These are phyloP conservation scores for Daldinia sp. DNA, from an alignment of 2,329 filamentous ascomycete species.

Conservation along the genomic window DNA sequence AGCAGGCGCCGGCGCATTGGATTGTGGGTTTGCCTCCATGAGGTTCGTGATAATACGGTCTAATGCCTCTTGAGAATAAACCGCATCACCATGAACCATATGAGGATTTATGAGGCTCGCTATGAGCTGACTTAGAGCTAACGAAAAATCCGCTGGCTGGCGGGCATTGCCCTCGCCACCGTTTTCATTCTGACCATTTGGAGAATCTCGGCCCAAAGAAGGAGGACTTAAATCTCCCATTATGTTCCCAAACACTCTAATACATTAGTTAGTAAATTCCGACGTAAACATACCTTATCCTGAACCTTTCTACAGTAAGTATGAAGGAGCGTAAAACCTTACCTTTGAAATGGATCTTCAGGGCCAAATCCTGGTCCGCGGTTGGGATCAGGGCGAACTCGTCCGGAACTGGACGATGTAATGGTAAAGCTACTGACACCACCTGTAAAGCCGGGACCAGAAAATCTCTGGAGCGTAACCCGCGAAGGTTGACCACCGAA, in stretches of 20 bases:
- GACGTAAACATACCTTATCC: neutral
- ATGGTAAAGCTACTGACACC: slow-evolving; percentile 64
- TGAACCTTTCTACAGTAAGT: neutral
- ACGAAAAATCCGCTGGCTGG: slow-evolving; percentile 50
- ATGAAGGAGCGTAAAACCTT: slow-evolving; percentile 47
- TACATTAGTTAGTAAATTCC: slow-evolving; percentile 50
- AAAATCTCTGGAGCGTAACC: slow-evolving; percentile 53
- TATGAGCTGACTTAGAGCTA: slow-evolving; percentile 65
- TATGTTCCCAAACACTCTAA: slow-evolving; percentile 62
- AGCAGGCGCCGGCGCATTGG: slow-evolving; percentile 85
- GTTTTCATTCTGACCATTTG: slow-evolving; percentile 43
- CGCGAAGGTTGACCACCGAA: slow-evolving; percentile 41
- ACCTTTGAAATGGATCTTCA: slow-evolving; percentile 64
- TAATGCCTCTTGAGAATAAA: slow-evolving; percentile 90
- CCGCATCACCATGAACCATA: slow-evolving; percentile 78
- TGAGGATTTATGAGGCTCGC: slow-evolving; percentile 64
- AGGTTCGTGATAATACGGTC: slow-evolving; percentile 89
- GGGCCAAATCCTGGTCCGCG: slow-evolving; percentile 41
- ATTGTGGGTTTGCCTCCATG: slow-evolving; percentile 84
- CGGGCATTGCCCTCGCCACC: slow-evolving; percentile 42
- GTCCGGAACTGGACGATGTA: slow-evolving; percentile 55
- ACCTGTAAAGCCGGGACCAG: slow-evolving; percentile 53
- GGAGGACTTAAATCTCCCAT: slow-evolving; percentile 57
- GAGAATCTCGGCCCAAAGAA: slow-evolving; percentile 43
- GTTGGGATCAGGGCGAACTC: slow-evolving; percentile 39